These are phyloP conservation scores for Mortierella sp. DNA, from an alignment of 371 early-diverging fungal species.

Conservation along the genomic window DNA sequence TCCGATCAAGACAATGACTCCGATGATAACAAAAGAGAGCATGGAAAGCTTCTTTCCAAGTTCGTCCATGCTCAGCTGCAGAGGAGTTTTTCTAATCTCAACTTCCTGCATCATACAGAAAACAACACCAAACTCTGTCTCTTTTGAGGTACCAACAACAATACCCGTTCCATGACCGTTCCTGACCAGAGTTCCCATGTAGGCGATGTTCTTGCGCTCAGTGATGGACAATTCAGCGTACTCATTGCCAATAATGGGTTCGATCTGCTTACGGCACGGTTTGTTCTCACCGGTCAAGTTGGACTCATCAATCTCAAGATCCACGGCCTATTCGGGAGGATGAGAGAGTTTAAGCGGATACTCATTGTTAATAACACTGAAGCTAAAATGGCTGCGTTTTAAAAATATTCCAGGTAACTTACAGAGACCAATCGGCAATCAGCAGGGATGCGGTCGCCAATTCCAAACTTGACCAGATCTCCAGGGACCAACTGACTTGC, in stretches of 20 bases:
- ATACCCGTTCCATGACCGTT: conserved; percentile 86
- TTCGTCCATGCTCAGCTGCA: conserved; percentile 90
- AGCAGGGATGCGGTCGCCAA: conserved; percentile 93
- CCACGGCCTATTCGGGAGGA: conserved; percentile 65
- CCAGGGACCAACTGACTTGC: conserved; percentile 89
- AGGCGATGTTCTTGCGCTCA: conserved; percentile 86
- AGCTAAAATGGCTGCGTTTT: not conserved
- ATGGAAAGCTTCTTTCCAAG: conserved; percentile 88
- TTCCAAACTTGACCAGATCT: conserved; percentile 82
- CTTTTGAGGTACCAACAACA: conserved; percentile 87
- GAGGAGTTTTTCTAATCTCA: conserved; percentile 85
- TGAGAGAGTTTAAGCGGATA: not conserved
- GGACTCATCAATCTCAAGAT: conserved; percentile 89
- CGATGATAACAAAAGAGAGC: conserved; percentile 89
- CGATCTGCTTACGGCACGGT: conserved; percentile 76
- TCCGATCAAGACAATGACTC: conserved; percentile 91
- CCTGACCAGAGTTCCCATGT: conserved; percentile 90
- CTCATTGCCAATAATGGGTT: conserved; percentile 63
- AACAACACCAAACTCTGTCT: conserved; percentile 91
- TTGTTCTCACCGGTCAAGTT: conserved; percentile 92
- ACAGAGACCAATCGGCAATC: conserved; percentile 81
- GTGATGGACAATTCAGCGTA: conserved; percentile 73
- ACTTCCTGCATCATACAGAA: conserved; percentile 90
- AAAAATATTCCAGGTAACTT: conserved; percentile 15
- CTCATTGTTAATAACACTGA: not conserved